phyloP scores from a whole-genome alignment of 306 rosid species.

The Herpetospermum pedunculosum region DNA sequence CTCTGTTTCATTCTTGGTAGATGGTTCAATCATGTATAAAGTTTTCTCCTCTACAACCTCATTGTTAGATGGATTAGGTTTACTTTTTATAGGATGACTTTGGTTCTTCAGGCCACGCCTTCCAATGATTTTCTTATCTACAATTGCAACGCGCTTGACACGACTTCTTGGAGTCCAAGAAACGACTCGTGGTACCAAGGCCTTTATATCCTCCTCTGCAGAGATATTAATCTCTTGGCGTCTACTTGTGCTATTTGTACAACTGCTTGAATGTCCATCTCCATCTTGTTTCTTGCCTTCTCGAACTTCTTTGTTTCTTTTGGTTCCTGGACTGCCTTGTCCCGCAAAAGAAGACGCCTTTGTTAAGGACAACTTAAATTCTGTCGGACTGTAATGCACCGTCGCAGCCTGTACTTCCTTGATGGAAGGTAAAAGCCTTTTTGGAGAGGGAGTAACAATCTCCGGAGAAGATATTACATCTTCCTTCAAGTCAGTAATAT shows the following conservation, averaged over 20 bases:
- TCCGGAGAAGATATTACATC: slow-evolving; percentile 5
- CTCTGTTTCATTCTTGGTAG: slow-evolving; percentile 18
- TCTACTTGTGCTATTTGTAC: slow-evolving; percentile 2
- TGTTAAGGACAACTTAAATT: neutral
- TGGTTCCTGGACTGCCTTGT: slow-evolving; percentile 7
- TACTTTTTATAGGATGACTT: slow-evolving; percentile 3
- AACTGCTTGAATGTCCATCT: neutral
- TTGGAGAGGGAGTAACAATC: slow-evolving; percentile 18
- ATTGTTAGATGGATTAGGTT: slow-evolving; percentile 13
- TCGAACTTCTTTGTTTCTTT: slow-evolving; percentile 16
- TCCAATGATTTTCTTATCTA: neutral
- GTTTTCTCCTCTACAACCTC: slow-evolving; percentile 32
- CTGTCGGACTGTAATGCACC: slow-evolving; percentile 14
- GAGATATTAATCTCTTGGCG: neutral
- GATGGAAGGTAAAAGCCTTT: slow-evolving; percentile 18
- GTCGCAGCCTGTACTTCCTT: slow-evolving; percentile 26
- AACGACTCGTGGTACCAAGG: neutral
- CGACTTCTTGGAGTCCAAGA: neutral
- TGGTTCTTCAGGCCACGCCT: neutral
- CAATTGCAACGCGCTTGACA: neutral
- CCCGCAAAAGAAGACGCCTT: slow-evolving; percentile 14
- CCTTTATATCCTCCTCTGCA: neutral
- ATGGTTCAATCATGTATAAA: slow-evolving; percentile 16
- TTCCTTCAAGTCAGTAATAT: slow-evolving; percentile 2
- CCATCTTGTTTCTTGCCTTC: slow-evolving; percentile 10